Percentiles rank a stretch among this genome's conserved stretches.
These are phyloP conservation scores for Artemisia tridentata DNA, from an alignment of 129 eudicot species.

Conservation along the genomic window DNA sequence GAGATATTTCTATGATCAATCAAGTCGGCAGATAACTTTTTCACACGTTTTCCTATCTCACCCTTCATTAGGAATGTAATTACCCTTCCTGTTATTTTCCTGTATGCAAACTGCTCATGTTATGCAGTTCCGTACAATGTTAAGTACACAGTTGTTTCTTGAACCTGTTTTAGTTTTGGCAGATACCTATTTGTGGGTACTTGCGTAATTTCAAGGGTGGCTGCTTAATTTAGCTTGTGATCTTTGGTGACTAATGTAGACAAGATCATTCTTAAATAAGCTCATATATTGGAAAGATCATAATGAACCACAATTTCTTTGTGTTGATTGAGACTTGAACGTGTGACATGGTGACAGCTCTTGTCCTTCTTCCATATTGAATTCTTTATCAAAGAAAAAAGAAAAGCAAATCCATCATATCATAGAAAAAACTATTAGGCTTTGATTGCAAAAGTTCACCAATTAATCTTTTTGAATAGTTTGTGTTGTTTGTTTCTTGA, in stretches of 20 bases:
- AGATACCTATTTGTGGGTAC: slow-evolving; percentile 4
- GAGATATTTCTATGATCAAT: slow-evolving; percentile 11
- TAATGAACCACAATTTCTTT: slow-evolving; percentile 33
- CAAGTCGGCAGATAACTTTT: slow-evolving; percentile 14
- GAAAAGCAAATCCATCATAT: slow-evolving; percentile 17
- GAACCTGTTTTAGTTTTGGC: not conserved
- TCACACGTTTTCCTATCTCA: not conserved
- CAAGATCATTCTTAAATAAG: slow-evolving; percentile 33
- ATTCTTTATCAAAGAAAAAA: slow-evolving; percentile 27
- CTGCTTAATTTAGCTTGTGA: not conserved
- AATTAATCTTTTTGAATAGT: slow-evolving; percentile 37
- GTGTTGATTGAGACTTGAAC: slow-evolving; percentile 33
- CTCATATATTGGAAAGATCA: slow-evolving; percentile 22
- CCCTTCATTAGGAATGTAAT: not conserved
- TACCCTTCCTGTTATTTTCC: slow-evolving; percentile 5
- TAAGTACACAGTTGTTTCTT: not conserved
- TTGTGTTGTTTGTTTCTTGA: slow-evolving; percentile 41
- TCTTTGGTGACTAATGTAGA: slow-evolving; percentile 31
- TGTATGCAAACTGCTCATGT: not conserved
- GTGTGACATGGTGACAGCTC: slow-evolving; percentile 20
- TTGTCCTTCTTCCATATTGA: slow-evolving; percentile 36
- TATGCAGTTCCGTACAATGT: not conserved
- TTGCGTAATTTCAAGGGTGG: slow-evolving; percentile 9
- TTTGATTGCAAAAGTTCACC: slow-evolving; percentile 32
- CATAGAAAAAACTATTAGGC: slow-evolving; percentile 36